Evolutionary conservation across 1,284 basidiomycete genomes (phyloP), one percentile per base, ranked within the genome.

Genomic region (Rhodotorula sp.): DNA sequence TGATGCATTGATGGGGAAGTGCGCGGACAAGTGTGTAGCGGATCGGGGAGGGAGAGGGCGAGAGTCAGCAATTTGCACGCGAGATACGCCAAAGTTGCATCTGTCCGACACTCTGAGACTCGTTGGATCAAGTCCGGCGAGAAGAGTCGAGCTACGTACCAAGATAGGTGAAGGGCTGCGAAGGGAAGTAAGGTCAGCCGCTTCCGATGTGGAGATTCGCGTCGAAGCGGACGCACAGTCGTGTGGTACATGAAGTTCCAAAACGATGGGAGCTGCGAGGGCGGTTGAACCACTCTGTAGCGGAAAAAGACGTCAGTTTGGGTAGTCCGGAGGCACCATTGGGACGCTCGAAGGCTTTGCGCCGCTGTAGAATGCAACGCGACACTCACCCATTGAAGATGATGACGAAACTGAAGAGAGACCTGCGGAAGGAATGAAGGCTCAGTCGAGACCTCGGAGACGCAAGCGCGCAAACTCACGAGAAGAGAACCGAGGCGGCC

Each of bases 211-310:
- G 17, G 2, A 1, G 52, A 32, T 6, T 19, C 27, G 36, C 36
- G 13, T 36, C 36, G 13, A 36, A 36, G 36, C 36, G 36, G 36
- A 36, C 36, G 36, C 36, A 36, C 36, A 6, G 36, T 36, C 36
- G 36, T 36, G 36, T 84, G 85, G 81, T 91, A 90, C 89, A 91
- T 90, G 88, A 19, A 34, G 4, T 63, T 15, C 90, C 90, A 91
- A 88, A 89, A 91, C 60, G 61, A 76, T 11, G 87, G 87, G 13
- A 91, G 84, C 32, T 70, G 60, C 46, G 73, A 51, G 54, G 73
- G 70, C 9, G 79, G 71, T 20, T 36, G 36, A 13, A 36, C 36
- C 8, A 36, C 36, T 36, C 36, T 36, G 36, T 36, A 36, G 36
- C 36, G 36, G 36, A 13, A 36, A 36, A 78, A 29, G 10, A 4